Evolutionary conservation across 805 yeast species (phyloP).

Genomic region (Candida vaughaniae): DNA sequence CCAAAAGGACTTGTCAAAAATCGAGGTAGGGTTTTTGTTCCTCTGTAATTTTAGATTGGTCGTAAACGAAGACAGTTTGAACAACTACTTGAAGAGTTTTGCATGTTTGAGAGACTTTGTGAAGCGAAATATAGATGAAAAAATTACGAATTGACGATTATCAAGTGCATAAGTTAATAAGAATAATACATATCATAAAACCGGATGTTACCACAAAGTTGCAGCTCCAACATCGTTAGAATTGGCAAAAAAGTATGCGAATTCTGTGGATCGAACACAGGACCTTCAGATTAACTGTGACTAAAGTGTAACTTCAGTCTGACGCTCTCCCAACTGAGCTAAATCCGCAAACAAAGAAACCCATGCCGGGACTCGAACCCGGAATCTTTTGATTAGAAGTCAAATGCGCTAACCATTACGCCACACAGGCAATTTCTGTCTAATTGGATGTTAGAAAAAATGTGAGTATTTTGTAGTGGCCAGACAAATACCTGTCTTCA

Average conservation of each 20-base stretch:
- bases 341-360: constrained; percentile 30
- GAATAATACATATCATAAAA: too few species aligned
- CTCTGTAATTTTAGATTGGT: constrained; percentile 37
- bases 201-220: too few species aligned
- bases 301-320: constrained; percentile 34
- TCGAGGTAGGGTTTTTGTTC: constrained; percentile 42
- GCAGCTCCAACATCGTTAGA: too few species aligned
- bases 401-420: constrained; percentile 67
- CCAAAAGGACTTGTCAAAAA: constrained; percentile 32
- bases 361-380: constrained; percentile 58
- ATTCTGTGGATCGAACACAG: constrained; percentile 85
- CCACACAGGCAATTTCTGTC: constrained; percentile 53
- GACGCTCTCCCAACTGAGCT: constrained; percentile 41
- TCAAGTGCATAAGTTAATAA: background rate
- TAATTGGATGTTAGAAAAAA: too few species aligned
- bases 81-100: constrained; percentile 32
- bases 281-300: constrained; percentile 68
- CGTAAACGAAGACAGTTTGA: constrained; percentile 34
- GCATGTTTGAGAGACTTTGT: constrained; percentile 28
- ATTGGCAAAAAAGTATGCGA: constrained; percentile 42
- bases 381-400: constrained; percentile 63
- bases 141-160: background rate
- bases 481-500: too few species aligned
- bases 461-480: too few species aligned
- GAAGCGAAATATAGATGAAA: constrained; percentile 5